Evolutionary conservation across 441 rosid species (phyloP), one percentile per base, ranked within the genome.

Genomic region (Gossypium lobatum): DNA sequence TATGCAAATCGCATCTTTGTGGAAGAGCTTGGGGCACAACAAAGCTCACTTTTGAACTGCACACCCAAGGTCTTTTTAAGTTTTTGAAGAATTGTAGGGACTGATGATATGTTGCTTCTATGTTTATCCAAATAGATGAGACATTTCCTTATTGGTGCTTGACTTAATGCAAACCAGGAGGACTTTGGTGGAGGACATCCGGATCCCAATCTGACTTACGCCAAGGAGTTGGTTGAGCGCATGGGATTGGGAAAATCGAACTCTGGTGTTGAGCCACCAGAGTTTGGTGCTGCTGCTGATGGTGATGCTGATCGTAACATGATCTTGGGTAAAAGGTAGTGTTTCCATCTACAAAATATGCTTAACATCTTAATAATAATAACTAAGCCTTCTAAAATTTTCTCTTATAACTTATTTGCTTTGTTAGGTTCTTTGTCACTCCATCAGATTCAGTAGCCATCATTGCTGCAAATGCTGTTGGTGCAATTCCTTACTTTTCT

Each of bases 101-200:
- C 14, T 70, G 72, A 67, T 45, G 25, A 23, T 50, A 64, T 34
- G n/a, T 71, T 54, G 61, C 28, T 25, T 58, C 48, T 20, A 3
- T 74, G 54, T 45, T 64, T 23, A 16, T 52, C 39, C 4, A 42
- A 50, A 17, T 34, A 17, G 37, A 64, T 53, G 16, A 26, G 16
- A 2, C 16, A 67, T 62, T 23, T 67, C 11, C 26, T 25, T 74
- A n/a, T 11, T 69, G 53, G 16, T 57, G 39, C 58, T 34, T 81
- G 73, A 16, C 28, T 55, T 39, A 1, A 67, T 76, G 72, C 50
- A 34, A 48, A 61, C 70, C 85, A 91, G 99, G 99, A 95, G 82
- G 99, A 93, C 87, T 95, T 95, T 83, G 99, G 99, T 34, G 97
- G 97, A 77, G 97, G 99, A 4, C 99, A 95, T 82, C 98, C 98